phyloP scores from a whole-genome alignment of 78 protist species.

The Chrysochromulina parva region DNA sequence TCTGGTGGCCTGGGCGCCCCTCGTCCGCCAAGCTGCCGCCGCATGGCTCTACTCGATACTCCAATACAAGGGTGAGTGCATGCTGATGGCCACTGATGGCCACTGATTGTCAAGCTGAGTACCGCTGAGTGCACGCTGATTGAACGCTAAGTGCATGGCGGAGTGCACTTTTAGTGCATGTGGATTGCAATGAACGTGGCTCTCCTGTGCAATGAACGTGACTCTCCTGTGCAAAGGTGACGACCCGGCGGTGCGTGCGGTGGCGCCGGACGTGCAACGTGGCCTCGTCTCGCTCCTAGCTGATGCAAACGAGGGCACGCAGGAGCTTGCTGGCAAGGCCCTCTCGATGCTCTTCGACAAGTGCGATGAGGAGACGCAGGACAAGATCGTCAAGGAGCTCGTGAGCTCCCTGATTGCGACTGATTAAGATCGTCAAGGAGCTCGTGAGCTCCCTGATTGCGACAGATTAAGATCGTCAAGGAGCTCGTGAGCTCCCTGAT shows the following conservation, averaged over 20 bases:
- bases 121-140: too few species aligned
- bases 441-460: neutral
- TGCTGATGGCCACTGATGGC: too few species aligned
- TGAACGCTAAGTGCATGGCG: too few species aligned
- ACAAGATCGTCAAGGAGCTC: neutral
- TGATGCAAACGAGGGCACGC: neutral
- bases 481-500: neutral
- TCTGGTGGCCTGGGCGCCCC: neutral
- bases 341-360: neutral
- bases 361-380: too few species aligned
- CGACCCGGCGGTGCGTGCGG: too few species aligned
- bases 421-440: neutral
- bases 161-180: too few species aligned
- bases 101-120: too few species aligned
- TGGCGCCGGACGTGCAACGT: neutral
- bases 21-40: neutral
- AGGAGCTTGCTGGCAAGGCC: slow-evolving; percentile 14
- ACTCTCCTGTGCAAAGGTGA: too few species aligned
- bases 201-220: too few species aligned
- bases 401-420: neutral
- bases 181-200: too few species aligned
- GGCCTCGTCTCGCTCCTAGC: neutral
- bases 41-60: neutral
- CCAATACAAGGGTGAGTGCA: too few species aligned
- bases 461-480: neutral